Base-by-base conservation (phyloP, 2,329 filamentous ascomycete genomes). In the Microcera coccophila region DNA sequence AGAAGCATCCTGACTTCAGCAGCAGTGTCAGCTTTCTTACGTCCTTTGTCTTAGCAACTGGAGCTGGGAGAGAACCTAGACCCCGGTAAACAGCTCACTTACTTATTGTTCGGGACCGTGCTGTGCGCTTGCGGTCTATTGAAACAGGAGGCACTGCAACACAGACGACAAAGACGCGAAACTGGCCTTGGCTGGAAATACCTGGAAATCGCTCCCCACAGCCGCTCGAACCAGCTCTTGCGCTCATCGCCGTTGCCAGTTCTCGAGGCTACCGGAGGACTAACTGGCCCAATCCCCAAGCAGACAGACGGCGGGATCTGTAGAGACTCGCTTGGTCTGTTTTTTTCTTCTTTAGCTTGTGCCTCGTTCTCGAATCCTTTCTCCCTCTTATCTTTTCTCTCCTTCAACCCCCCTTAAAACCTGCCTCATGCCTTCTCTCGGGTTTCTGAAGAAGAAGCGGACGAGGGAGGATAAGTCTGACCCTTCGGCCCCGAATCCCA, bases 361-460 rank as follows among this genome's bases (percentile, higher is more conserved):
- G 44, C 44, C 38, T 44, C 55, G 41, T 45, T 53, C 50, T 47
- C 53, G 31, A 39, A 36, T 18, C 42, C 46, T 19, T 15, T 32
- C 34, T 37, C 21, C 34, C 40, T 36, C 35, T 40, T 29, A 28
- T 34, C 35, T 36, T 37, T 36, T 32, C 39, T 36, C 18, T 43
- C 43, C 37, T 36, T 21, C 35, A 20, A 28, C 18, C 36, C 28
- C 31, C 36, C 38, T 26, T 32, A 29, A 21, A 29, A 24, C 36
- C 44, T 47, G 47, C 55, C 66, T 62, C 63, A 97, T 98, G 93
- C 93, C 90, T 83, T 87, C 81, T 69, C 81, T 96, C 76, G 89
- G 89, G 70, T 90, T 96, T 66, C 82, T 97, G 66, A 96, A 96
- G 81, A 97, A 95, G 81, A 95, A 95, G 80, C 85, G 90, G 81